A percentile compares a stretch with the other conserved stretches of the same genome.
These are phyloP conservation scores for Panaeolus papilionaceus DNA, from an alignment of 768 basidiomycete genomes.

Conservation along the genomic window DNA sequence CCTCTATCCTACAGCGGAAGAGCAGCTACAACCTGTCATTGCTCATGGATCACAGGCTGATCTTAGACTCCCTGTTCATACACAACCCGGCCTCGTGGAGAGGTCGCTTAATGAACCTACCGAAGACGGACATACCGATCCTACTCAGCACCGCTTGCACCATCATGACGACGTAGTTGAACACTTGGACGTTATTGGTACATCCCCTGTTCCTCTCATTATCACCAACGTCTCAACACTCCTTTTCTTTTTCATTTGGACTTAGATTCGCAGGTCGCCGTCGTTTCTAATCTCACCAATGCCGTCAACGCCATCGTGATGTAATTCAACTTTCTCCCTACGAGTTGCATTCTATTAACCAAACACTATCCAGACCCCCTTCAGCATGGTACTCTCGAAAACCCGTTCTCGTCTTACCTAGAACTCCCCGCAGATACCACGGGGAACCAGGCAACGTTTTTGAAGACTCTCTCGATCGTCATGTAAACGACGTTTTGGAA, in stretches of 20 bases:
- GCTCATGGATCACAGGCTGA: constrained; percentile 44
- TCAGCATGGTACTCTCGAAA: constrained; percentile 72
- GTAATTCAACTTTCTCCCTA: constrained; percentile 38
- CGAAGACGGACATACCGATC: constrained; percentile 22
- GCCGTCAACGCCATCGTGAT: constrained; percentile 81
- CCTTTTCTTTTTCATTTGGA: constrained; percentile 18
- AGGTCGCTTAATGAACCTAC: constrained; percentile 50
- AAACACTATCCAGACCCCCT: constrained; percentile 59
- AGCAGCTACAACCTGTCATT: neutral
- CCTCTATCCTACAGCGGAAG: neutral
- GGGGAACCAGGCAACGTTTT: constrained; percentile 38
- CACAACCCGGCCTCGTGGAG: constrained; percentile 47
- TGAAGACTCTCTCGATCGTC: constrained; percentile 66
- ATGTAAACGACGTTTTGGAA: constrained; percentile 78
- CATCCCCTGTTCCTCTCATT: constrained; percentile 19
- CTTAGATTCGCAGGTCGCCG: constrained; percentile 75
- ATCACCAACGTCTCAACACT: neutral
- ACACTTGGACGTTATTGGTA: constrained; percentile 82
- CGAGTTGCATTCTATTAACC: neutral
- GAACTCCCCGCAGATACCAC: constrained; percentile 39
- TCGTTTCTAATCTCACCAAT: constrained; percentile 78
- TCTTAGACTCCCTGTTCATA: constrained; percentile 41
- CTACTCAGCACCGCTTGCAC: constrained; percentile 33
- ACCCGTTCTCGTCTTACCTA: constrained; percentile 66
- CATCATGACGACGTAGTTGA: constrained; percentile 86